Evolutionary conservation across 495 filamentous ascomycete genomes (phyloP).

Genomic region (Lophiostoma macrostomum): DNA sequence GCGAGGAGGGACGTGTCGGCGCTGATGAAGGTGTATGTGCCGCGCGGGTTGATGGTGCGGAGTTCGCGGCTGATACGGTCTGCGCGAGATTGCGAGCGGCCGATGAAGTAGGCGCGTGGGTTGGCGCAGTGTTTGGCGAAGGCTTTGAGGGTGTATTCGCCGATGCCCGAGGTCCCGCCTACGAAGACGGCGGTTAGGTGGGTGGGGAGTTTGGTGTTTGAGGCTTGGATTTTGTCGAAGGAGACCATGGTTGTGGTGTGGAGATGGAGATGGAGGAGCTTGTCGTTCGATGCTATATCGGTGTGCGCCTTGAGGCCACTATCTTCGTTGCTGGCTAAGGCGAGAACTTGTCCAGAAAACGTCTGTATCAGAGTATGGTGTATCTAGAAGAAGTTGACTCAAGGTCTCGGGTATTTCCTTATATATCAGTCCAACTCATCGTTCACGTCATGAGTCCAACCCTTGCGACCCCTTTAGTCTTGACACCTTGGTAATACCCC

Average conservation of each 20-base stretch:
- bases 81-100: slow-evolving; percentile 47
- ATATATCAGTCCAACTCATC: neutral
- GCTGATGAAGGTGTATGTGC: slow-evolving; percentile 52
- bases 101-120: slow-evolving; percentile 51
- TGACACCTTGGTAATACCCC: too few relatives aligned
- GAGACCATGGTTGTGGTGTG: slow-evolving; percentile 8
- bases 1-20: slow-evolving; percentile 55
- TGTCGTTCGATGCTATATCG: neutral
- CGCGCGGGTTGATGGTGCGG: slow-evolving; percentile 49
- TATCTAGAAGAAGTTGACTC: too few relatives aligned
- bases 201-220: slow-evolving; percentile 37
- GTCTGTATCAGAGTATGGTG: too few relatives aligned
- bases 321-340: too few relatives aligned
- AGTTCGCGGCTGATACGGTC: slow-evolving; percentile 48
- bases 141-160: slow-evolving; percentile 54
- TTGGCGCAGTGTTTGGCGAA: slow-evolving; percentile 52
- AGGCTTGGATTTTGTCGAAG: neutral
- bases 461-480: neutral
- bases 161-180: slow-evolving; percentile 65
- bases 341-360: too few relatives aligned
- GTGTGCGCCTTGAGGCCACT: neutral
- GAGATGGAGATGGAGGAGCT: neutral
- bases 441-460: neutral
- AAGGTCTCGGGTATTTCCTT: too few relatives aligned
- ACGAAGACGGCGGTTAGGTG: slow-evolving; percentile 57